Percentiles rank a stretch among this genome's conserved stretches.
phyloP scores from a whole-genome alignment of 179 eudicot species.

The Gypsophila paniculata region DNA sequence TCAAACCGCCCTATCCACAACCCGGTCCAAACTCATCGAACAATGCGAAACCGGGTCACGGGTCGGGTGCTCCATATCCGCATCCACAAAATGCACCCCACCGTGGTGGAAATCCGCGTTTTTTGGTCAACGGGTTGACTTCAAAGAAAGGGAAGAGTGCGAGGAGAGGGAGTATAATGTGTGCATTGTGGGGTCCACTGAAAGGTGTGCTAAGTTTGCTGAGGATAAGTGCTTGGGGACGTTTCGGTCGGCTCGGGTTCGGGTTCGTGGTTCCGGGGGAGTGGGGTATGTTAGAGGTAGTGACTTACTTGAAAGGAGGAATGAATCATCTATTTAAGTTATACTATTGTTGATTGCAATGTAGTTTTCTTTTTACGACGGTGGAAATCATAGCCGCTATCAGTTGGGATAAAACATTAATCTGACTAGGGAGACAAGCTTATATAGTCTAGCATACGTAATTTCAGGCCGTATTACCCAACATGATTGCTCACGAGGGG shows the following conservation, averaged over 20 bases:
- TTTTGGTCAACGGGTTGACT: constrained; percentile 24
- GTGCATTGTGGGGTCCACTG: constrained; percentile 47
- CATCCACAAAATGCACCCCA: constrained; percentile 54
- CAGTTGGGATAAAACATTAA: no score
- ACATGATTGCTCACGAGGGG: no score
- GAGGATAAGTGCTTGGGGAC: constrained; percentile 45
- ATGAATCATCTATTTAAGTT: no score
- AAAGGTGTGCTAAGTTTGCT: constrained; percentile 41
- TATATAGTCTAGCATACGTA: no score
- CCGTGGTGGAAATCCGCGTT: constrained; percentile 59
- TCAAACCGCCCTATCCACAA: constrained; percentile 36
- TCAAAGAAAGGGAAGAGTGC: constrained; percentile 50
- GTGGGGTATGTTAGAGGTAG: constrained; percentile 22
- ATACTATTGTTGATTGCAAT: no score
- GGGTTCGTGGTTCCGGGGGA: constrained; percentile 14
- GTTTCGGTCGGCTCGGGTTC: constrained; percentile 32
- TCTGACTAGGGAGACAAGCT: no score
- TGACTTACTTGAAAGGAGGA: constrained; percentile 10
- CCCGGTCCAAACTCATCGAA: constrained; percentile 40
- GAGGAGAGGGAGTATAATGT: constrained; percentile 64
- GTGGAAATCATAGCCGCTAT: no score
- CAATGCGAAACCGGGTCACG: constrained; percentile 65
- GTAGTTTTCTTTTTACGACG: no score
- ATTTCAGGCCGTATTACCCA: no score
- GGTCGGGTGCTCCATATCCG: constrained; percentile 68